Percentiles rank a stretch among this genome's conserved stretches.
Evolutionary conservation across 495 filamentous ascomycete species (phyloP).

Genomic region (Hyphodiscus hymeniophilus): DNA sequence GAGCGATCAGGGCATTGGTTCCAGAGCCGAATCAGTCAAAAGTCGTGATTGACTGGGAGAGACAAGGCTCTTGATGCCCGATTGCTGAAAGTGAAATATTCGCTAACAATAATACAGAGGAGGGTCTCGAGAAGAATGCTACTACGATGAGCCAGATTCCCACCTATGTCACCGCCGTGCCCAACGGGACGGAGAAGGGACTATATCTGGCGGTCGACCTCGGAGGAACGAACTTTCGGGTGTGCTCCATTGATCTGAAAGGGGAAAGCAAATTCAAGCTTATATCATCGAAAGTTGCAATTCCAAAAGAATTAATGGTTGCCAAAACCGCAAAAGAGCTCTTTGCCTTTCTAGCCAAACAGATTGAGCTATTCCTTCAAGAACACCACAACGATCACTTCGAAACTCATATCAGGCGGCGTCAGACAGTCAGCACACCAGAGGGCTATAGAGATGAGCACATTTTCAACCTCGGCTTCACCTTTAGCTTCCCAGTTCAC

Average conservation of each 20-base stretch:
- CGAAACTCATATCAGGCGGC: slow-evolving; percentile 53
- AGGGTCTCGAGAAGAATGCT: slow-evolving; percentile 72
- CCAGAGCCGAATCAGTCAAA: too few species aligned
- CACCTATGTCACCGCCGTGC: slow-evolving; percentile 90
- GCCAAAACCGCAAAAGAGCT: slow-evolving; percentile 80
- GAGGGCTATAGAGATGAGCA: slow-evolving; percentile 55
- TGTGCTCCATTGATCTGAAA: slow-evolving; percentile 87
- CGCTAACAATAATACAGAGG: slow-evolving; percentile 36
- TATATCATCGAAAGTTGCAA: slow-evolving; percentile 83
- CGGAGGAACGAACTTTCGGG: slow-evolving; percentile 95
- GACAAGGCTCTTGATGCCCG: too few species aligned
- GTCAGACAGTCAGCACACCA: slow-evolving; percentile 42
- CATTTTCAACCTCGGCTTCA: slow-evolving; percentile 88
- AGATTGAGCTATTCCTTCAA: slow-evolving; percentile 80
- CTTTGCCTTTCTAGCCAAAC: slow-evolving; percentile 86
- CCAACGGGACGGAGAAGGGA: slow-evolving; percentile 97
- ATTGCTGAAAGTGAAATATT: too few species aligned
- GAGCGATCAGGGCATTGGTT: too few species aligned
- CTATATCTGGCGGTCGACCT: slow-evolving; percentile 94
- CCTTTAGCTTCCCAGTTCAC: slow-evolving; percentile 94
- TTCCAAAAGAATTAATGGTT: slow-evolving; percentile 83
- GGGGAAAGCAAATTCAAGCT: slow-evolving; percentile 89
- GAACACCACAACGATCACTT: slow-evolving; percentile 89
- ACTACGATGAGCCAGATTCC: slow-evolving; percentile 90
- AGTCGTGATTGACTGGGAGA: too few species aligned